Conservation (phyloP, 768 basidiomycete species). For the Leccinum rimulosum region DNA sequence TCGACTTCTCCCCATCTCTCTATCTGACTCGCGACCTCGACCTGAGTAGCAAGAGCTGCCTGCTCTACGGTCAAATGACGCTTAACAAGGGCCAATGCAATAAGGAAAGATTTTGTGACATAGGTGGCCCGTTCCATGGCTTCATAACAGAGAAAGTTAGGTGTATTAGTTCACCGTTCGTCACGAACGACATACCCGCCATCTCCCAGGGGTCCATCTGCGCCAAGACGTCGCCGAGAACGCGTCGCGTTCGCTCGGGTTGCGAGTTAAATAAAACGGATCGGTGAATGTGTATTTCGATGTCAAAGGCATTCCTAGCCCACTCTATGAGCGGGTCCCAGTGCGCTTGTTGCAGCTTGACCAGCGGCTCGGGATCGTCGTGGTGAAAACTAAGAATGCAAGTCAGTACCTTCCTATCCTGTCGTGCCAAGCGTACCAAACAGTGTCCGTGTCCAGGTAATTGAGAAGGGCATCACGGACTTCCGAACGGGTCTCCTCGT, state of each 20-base stretch:
- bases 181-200: conserved; percentile 59
- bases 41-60: conserved; percentile 80
- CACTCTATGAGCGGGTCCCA: conserved; percentile 90
- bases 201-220: conserved; percentile 81
- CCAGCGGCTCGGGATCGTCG: conserved; percentile 71
- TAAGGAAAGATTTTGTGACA: conserved; percentile 86
- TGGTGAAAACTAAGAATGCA: conserved; percentile 67
- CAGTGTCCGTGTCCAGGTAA: conserved; percentile 93
- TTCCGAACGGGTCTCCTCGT: conserved; percentile 52
- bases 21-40: conserved; percentile 95
- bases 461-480: conserved; percentile 69
- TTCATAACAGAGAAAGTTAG: conserved; percentile 28
- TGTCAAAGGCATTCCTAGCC: conserved; percentile 62
- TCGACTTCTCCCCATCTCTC: conserved; percentile 99
- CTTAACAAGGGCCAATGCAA: conserved; percentile 80
- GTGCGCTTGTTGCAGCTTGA: conserved; percentile 71
- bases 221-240: conserved; percentile 55
- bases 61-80: conserved; percentile 76
- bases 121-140: conserved; percentile 92
- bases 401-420: conserved; percentile 2
- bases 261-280: conserved; percentile 74
- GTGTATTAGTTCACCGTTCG: neutral
- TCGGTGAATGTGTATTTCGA: conserved; percentile 66
- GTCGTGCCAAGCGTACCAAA: conserved; percentile 54
- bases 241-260: conserved; percentile 61